Evolutionary conservation across 768 basidiomycete genomes (phyloP).

Genomic region (button mushroom (Agaricus bisporus)): DNA sequence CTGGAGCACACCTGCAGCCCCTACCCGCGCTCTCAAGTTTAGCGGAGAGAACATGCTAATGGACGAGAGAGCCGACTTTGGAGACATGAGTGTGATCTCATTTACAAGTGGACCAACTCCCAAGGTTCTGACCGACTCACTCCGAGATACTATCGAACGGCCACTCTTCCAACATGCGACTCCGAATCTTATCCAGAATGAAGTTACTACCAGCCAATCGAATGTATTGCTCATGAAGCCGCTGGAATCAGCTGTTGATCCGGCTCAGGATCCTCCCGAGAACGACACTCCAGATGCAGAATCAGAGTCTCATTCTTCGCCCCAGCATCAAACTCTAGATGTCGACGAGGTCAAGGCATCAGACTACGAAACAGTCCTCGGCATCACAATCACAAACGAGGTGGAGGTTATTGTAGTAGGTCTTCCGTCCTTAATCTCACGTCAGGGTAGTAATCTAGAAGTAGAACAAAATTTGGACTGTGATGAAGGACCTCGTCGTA

Average conservation of each 20-base stretch:
- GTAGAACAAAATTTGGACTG: constrained; percentile 66
- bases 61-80: constrained; percentile 59
- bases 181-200: not conserved
- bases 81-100: constrained; percentile 44
- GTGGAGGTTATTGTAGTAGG: constrained; percentile 61
- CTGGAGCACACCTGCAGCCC: constrained; percentile 54
- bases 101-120: constrained; percentile 19
- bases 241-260: not conserved
- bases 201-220: not conserved
- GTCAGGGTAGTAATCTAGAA: not conserved
- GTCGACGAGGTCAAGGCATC: not conserved
- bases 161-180: not conserved
- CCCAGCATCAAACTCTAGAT: too few relatives aligned
- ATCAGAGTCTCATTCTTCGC: not conserved
- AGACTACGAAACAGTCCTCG: constrained; percentile 13
- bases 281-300: not conserved
- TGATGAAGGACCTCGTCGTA: constrained; percentile 59
- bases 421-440: constrained; percentile 9
- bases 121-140: not conserved
- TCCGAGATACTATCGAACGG: not conserved
- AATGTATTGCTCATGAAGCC: not conserved
- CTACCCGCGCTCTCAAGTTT: constrained; percentile 56
- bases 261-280: not conserved
- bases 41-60: constrained; percentile 50
- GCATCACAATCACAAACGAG: constrained; percentile 49